Evolutionary conservation across 2,329 filamentous ascomycete species (phyloP).

Genomic region (Hypoxylon sp.): DNA sequence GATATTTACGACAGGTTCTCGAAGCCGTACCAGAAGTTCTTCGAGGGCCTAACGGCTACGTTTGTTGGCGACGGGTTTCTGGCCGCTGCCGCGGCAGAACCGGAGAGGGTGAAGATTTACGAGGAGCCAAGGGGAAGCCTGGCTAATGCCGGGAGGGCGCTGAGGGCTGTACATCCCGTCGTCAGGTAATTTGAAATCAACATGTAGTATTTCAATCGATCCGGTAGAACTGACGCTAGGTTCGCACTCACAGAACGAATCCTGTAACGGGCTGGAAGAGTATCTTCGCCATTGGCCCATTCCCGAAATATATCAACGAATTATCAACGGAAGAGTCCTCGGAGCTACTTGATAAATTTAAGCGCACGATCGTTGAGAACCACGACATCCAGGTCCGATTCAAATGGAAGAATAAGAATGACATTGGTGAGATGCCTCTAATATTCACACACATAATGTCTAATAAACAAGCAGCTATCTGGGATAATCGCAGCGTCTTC

Average conservation of each 20-base stretch:
- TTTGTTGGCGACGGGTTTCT: constrained; percentile 60
- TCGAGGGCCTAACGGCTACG: constrained; percentile 67
- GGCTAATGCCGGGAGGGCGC: constrained; percentile 64
- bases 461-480: constrained; percentile 62
- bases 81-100: constrained; percentile 52
- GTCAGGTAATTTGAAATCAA: constrained; percentile 55
- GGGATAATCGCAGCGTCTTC: constrained; percentile 73
- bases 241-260: constrained; percentile 65
- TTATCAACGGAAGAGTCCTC: constrained; percentile 61
- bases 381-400: constrained; percentile 66
- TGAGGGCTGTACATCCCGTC: constrained; percentile 68
- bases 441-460: background rate
- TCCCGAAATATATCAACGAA: constrained; percentile 62
- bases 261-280: constrained; percentile 74
- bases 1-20: constrained; percentile 72
- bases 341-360: constrained; percentile 60
- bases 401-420: constrained; percentile 62
- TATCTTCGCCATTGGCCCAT: constrained; percentile 60
- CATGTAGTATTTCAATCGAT: background rate
- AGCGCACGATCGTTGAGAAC: constrained; percentile 61
- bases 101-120: constrained; percentile 54
- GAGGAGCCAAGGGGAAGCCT: constrained; percentile 56
- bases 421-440: constrained; percentile 55
- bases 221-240: background rate
- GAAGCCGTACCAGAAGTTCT: constrained; percentile 64